Evolutionary conservation across 2,329 filamentous ascomycete species (phyloP).

Genomic region (Epichloe sp.): DNA sequence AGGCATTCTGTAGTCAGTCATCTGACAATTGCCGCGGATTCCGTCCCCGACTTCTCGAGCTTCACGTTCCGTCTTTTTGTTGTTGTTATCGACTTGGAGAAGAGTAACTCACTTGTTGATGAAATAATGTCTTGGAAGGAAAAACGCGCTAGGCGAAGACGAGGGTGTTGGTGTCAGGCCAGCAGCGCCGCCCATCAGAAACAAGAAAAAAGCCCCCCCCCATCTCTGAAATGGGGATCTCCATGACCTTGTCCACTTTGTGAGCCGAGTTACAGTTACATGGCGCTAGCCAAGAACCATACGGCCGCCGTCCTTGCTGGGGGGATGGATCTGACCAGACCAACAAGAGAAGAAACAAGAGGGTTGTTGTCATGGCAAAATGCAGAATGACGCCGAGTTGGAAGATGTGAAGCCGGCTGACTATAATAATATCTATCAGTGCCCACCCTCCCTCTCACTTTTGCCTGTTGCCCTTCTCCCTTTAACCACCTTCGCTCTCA

Average conservation of each 20-base stretch:
- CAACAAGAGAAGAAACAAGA: no score
- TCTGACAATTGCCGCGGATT: background rate
- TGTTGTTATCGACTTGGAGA: no score
- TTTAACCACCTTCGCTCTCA: constrained; percentile 4
- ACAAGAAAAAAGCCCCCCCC: background rate
- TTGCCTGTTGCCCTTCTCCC: background rate
- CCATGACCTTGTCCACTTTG: background rate
- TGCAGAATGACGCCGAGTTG: background rate
- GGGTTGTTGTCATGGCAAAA: background rate
- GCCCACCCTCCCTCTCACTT: constrained; percentile 3
- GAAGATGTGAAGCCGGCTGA: background rate
- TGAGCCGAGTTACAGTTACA: background rate
- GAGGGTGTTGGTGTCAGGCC: background rate
- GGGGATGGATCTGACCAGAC: background rate
- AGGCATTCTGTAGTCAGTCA: background rate
- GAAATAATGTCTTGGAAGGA: background rate
- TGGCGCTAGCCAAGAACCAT: constrained; percentile 2
- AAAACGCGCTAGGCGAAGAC: background rate
- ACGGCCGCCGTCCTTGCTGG: background rate
- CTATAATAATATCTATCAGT: constrained; percentile 4
- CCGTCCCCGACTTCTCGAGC: no score
- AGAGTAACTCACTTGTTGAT: background rate
- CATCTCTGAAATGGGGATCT: constrained; percentile 4
- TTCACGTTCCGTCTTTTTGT: no score
- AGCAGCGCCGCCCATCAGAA: no score